Percentiles rank a stretch among this genome's conserved stretches.
Conservation (phyloP, 2,329 filamentous ascomycete species). For the Epichloe gansuensis region DNA sequence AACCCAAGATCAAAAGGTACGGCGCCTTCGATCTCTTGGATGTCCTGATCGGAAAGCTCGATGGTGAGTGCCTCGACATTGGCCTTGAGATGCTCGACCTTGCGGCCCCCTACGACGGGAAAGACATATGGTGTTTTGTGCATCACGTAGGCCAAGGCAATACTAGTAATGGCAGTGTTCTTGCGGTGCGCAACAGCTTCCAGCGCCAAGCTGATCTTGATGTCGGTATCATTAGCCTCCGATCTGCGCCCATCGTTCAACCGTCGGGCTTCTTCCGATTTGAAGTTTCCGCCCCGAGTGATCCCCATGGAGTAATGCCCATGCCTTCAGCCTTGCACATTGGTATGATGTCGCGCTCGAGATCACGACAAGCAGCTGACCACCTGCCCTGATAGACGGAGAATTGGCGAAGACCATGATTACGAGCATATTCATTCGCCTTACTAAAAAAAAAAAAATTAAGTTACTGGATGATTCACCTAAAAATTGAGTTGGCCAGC, state of each 20-base stretch:
- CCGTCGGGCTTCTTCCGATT: conserved; percentile 24
- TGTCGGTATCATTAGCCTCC: conserved; percentile 39
- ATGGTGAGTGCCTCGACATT: conserved; percentile 59
- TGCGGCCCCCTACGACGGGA: conserved; percentile 60
- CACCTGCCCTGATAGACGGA: conserved; percentile 34
- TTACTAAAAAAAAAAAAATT: conserved; percentile 25
- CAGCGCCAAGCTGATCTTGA: conserved; percentile 32
- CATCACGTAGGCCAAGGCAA: conserved; percentile 62
- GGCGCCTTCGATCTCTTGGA: conserved; percentile 52
- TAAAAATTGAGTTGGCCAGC: not conserved
- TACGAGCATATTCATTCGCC: conserved; percentile 56
- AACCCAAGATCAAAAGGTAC: conserved; percentile 54
- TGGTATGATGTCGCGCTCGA: conserved; percentile 32
- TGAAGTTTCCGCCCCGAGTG: conserved; percentile 38
- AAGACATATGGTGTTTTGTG: conserved; percentile 61
- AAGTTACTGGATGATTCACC: not conserved
- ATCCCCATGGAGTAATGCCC: conserved; percentile 49
- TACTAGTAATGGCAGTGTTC: conserved; percentile 30
- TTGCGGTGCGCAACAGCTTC: conserved; percentile 37
- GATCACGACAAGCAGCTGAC: conserved; percentile 26
- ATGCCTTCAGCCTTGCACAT: conserved; percentile 31
- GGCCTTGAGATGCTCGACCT: conserved; percentile 53
- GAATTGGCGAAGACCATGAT: conserved; percentile 59
- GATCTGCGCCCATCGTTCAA: conserved; percentile 24
- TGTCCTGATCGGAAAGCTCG: conserved; percentile 46